Evolutionary conservation across 192 early-diverging fungal species (phyloP).

Genomic region (Ambispora gerdemannii): DNA sequence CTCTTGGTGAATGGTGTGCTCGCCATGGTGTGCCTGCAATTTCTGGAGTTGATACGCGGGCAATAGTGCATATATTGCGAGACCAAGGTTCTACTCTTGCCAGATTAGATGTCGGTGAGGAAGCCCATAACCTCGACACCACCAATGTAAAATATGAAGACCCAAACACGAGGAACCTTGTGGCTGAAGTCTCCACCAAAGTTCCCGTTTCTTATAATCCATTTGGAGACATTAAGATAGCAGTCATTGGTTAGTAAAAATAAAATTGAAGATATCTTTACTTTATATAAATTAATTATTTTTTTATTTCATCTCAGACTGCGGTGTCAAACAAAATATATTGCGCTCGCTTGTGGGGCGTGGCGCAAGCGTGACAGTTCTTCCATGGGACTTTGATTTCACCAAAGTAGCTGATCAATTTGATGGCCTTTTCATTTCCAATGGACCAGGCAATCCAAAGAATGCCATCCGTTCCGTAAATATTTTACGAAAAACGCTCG

Average conservation of each 20-base stretch:
- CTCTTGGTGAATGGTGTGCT: slow-evolving; percentile 84
- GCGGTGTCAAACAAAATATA: slow-evolving; percentile 93
- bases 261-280: background rate
- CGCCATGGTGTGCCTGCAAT: slow-evolving; percentile 83
- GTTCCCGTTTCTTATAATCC: slow-evolving; percentile 69
- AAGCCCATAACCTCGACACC: slow-evolving; percentile 43
- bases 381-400: slow-evolving; percentile 85
- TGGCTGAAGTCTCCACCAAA: slow-evolving; percentile 77
- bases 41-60: slow-evolving; percentile 89
- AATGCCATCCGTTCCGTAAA: slow-evolving; percentile 63
- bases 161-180: slow-evolving; percentile 74
- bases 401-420: slow-evolving; percentile 55
- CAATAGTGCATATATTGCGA: slow-evolving; percentile 79
- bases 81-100: slow-evolving; percentile 83
- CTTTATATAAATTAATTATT: background rate
- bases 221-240: slow-evolving; percentile 75
- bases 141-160: slow-evolving; percentile 54
- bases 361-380: slow-evolving; percentile 80
- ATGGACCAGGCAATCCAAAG: slow-evolving; percentile 85
- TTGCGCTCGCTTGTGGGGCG: slow-evolving; percentile 75
- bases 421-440: slow-evolving; percentile 91
- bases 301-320: slow-evolving; percentile 50
- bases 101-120: slow-evolving; percentile 67
- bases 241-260: slow-evolving; percentile 46
- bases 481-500: slow-evolving; percentile 64